Evolutionary conservation across 2,329 filamentous ascomycete species (phyloP).

Genomic region (Clarireedia homoeocarpa): DNA sequence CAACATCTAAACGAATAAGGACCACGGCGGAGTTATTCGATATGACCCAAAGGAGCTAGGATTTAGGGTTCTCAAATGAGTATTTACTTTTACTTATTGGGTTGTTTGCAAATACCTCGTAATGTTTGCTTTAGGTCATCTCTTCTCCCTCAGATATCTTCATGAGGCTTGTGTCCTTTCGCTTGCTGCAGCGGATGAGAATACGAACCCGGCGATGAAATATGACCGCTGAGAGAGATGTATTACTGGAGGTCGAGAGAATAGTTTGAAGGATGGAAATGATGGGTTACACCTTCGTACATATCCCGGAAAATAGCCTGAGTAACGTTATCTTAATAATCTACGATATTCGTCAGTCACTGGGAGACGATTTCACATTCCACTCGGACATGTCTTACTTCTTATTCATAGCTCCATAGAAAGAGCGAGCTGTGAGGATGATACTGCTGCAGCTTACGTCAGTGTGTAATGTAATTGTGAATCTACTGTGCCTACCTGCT

Average conservation of each 20-base stretch:
- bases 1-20: neutral
- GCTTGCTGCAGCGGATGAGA: conserved; percentile 8
- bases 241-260: conserved; percentile 1
- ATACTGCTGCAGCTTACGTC: too few relatives aligned
- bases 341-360: neutral
- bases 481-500: too few relatives aligned
- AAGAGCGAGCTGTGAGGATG: too few relatives aligned
- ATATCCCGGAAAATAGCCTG: conserved; percentile 2
- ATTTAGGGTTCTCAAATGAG: neutral
- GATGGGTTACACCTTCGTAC: neutral
- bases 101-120: neutral
- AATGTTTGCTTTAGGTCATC: neutral
- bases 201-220: conserved; percentile 7
- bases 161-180: neutral
- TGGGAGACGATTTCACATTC: neutral
- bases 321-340: conserved; percentile 2
- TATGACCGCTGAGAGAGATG: conserved; percentile 1
- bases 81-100: neutral
- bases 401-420: neutral
- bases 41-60: neutral
- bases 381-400: neutral
- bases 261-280: conserved; percentile 5
- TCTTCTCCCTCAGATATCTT: neutral
- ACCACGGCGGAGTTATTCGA: neutral
- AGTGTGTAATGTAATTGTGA: too few relatives aligned